phyloP scores from a whole-genome alignment of 306 rosid species.

The Cucurbita maxima region DNA sequence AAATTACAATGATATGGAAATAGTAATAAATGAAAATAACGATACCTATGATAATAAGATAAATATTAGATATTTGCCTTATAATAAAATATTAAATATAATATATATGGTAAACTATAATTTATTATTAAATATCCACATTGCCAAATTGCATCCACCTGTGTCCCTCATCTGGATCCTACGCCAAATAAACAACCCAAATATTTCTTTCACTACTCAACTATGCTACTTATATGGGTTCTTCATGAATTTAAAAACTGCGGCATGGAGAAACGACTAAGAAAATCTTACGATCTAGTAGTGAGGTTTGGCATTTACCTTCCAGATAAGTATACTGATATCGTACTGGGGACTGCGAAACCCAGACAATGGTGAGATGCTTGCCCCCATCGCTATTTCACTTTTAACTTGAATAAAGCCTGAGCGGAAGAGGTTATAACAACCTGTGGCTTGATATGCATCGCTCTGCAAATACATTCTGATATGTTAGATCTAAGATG shows the following conservation, averaged over 20 bases:
- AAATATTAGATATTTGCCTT: too few relatives aligned
- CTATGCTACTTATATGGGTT: not conserved
- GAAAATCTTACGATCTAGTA: not conserved
- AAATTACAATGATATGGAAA: too few relatives aligned
- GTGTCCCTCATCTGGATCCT: slow-evolving; percentile 96
- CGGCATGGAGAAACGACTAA: not conserved
- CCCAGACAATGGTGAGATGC: slow-evolving; percentile 75
- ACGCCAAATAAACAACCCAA: not conserved
- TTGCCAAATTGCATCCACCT: slow-evolving; percentile 99
- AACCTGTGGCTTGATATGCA: slow-evolving; percentile 99
- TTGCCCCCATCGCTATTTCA: slow-evolving; percentile 93
- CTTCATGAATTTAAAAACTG: not conserved
- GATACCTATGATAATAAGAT: too few relatives aligned
- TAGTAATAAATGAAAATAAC: too few relatives aligned
- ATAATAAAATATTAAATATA: too few relatives aligned
- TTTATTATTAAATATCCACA: too few relatives aligned
- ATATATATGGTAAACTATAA: too few relatives aligned
- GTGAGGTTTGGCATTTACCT: slow-evolving; percentile 40
- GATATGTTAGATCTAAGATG: not conserved
- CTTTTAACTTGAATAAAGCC: slow-evolving; percentile 91
- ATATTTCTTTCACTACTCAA: not conserved
- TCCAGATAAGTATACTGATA: slow-evolving; percentile 91
- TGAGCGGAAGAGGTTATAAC: slow-evolving; percentile 97
- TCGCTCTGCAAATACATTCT: slow-evolving; percentile 48
- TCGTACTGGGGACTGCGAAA: slow-evolving; percentile 62